Evolutionary conservation across 129 eudicot species (phyloP), one percentile per base, ranked within the genome.

Genomic region (Flaveria brownii): DNA sequence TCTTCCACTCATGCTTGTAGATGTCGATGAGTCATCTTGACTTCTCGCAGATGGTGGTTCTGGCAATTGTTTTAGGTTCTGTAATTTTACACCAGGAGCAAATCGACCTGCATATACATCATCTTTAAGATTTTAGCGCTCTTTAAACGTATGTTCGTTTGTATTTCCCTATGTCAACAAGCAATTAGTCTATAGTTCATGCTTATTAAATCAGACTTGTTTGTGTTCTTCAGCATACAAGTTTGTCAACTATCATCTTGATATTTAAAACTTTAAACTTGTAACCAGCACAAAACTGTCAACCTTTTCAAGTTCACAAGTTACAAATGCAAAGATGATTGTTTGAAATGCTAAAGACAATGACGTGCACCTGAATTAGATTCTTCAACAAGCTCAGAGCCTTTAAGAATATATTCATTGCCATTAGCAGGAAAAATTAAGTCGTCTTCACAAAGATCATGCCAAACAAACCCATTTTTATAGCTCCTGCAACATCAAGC

Each of bases 401-500:
- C 99, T 85, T 94, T 94, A 20, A 94, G 99, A 78, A 94, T 90
- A 68, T 94, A 91, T 77, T 94, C 99, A 47, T 80, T 89, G 17
- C 96, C 96, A 76, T 81, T 90, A 79, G 92, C 96, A 16, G 99
- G 99, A 81, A 91, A 88, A 76, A 94, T 91, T n/a, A 87, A 62
- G 75, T 94, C 99, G 78, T 91, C 94, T 65, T 89, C 96, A 71
- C 89, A 89, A 68, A 94, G 96, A 94, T 94, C 99, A 74, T 91
- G 93, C 99, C 99, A 94, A 39, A 94, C 99, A 77, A 84, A 94
- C 52, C 99, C 97, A 78, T 82, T 89, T 85, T 92, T 94, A 77
- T 94, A 94, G 75, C 92, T 91, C 85, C 99, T 94, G 89, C 73
- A 74, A 28, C 55, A 70, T 45, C 70, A 71, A 50, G 20, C 71